These are phyloP conservation scores for Psilocybe mexicana DNA, from an alignment of 1,284 basidiomycete species.

Conservation along the genomic window DNA sequence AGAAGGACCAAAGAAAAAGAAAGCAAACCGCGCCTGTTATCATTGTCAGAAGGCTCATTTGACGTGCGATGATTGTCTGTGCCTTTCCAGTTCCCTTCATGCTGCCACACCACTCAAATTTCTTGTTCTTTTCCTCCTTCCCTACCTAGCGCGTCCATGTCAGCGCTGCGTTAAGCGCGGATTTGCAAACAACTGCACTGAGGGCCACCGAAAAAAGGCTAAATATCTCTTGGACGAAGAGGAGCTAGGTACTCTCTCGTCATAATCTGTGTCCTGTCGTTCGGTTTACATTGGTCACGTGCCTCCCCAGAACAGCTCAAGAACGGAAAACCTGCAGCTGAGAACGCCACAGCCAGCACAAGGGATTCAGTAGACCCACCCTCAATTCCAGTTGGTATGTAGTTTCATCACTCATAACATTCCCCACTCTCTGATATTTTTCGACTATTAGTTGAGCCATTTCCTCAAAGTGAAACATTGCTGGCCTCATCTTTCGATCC, in stretches of 20 bases:
- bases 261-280: constrained; percentile 22
- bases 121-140: constrained; percentile 23
- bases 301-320: constrained; percentile 58
- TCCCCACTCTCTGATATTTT: constrained; percentile 12
- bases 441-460: constrained; percentile 43
- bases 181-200: constrained; percentile 85
- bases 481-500: constrained; percentile 64
- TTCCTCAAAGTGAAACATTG: constrained; percentile 58
- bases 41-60: constrained; percentile 96
- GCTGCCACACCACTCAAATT: constrained; percentile 15
- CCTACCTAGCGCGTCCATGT: constrained; percentile 82
- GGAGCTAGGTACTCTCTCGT: constrained; percentile 73
- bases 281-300: constrained; percentile 36
- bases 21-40: constrained; percentile 90
- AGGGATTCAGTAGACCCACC: constrained; percentile 27
- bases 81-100: constrained; percentile 3
- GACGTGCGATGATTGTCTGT: constrained; percentile 94
- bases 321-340: constrained; percentile 47
- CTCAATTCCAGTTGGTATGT: constrained; percentile 27
- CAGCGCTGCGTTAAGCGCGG: constrained; percentile 94
- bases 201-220: constrained; percentile 96
- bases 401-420: constrained; percentile 7
- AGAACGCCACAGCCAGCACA: constrained; percentile 20
- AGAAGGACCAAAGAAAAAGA: constrained; percentile 86
- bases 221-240: constrained; percentile 95